Conservation (phyloP, 208 protist genomes). For the Leishmania tarentolae region DNA sequence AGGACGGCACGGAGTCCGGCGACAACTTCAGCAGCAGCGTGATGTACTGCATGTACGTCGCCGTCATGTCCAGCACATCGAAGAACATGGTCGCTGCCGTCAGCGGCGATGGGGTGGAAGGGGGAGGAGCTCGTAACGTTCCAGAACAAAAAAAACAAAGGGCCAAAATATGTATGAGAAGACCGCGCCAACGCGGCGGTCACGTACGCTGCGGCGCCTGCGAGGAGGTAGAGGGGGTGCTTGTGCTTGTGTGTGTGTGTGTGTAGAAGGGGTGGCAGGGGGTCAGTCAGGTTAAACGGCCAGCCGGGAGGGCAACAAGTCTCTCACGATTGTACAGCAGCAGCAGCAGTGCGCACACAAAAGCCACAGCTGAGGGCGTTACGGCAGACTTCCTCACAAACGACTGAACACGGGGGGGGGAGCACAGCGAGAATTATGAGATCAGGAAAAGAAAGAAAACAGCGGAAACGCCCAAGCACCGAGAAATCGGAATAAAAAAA, state of each 20-base stretch:
- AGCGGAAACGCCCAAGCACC: no score
- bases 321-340: no score
- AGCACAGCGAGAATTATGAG: no score
- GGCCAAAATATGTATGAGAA: no score
- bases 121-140: neutral
- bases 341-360: no score
- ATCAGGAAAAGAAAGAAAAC: no score
- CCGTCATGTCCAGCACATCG: slow-evolving; percentile 74
- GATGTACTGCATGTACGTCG: slow-evolving; percentile 78
- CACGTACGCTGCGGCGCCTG: neutral
- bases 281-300: no score
- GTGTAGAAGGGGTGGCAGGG: neutral
- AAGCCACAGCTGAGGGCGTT: no score
- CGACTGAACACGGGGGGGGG: no score
- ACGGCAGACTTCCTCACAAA: no score
- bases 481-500: no score
- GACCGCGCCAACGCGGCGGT: neutral
- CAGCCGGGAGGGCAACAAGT: no score
- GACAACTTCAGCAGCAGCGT: slow-evolving; percentile 56
- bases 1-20: slow-evolving; percentile 42
- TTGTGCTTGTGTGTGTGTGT: neutral
- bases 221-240: neutral
- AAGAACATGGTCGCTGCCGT: slow-evolving; percentile 43
- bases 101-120: neutral
- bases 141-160: neutral